phyloP scores from a whole-genome alignment of 108 stramenopile genomes.

The Cyclotella cryptica region DNA sequence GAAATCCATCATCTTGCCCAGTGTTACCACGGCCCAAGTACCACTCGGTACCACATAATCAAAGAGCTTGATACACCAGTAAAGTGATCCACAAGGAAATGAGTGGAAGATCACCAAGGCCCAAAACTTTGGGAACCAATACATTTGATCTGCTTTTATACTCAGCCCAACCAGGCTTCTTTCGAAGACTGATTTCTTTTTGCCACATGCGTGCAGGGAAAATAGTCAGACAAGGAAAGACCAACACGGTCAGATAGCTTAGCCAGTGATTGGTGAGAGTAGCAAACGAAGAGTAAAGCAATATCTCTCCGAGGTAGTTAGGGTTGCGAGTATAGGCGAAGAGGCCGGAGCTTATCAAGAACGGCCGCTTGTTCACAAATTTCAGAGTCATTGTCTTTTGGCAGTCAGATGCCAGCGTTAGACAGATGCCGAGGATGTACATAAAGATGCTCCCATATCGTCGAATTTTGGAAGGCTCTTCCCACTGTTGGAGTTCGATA shows the following conservation, averaged over 20 bases:
- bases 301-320: constrained; percentile 4
- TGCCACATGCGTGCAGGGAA: constrained; percentile 9
- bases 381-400: not conserved
- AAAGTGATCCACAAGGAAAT: not conserved
- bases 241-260: not conserved
- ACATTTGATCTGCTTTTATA: not conserved
- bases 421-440: not conserved
- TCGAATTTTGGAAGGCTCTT: not conserved
- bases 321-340: not conserved
- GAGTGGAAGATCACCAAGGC: constrained; percentile 7
- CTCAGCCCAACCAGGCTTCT: constrained; percentile 5
- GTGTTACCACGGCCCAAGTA: no score
- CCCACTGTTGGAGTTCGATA: not conserved
- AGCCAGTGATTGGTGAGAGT: constrained; percentile 15
- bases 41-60: not conserved
- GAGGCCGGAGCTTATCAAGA: constrained; percentile 4
- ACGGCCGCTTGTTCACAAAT: not conserved
- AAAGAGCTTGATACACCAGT: constrained; percentile 3
- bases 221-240: not conserved
- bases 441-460: constrained; percentile 5
- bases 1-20: no score
- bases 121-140: not conserved
- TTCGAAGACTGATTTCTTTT: constrained; percentile 1
- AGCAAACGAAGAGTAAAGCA: constrained; percentile 1
- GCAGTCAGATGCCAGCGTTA: not conserved